Base-by-base conservation (phyloP, 2,329 filamentous ascomycete species). In the Berkeleyomyces rouxiae region DNA sequence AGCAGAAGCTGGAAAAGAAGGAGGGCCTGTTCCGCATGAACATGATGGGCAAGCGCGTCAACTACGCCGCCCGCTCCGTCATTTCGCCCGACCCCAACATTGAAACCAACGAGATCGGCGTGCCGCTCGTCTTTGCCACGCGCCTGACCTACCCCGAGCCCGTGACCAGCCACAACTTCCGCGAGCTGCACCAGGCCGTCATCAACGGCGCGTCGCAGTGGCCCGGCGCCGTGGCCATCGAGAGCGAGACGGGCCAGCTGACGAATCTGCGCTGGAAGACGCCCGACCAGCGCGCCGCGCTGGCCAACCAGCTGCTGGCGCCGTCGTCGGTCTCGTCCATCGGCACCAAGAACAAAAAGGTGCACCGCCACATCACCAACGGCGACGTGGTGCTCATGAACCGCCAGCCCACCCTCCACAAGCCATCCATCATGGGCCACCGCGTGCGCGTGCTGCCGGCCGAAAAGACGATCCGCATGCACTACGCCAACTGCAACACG, bases 21-120 rank as follows among this genome's bases (percentile, higher is more conserved):
- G 95, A 99, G 71, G 93, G 93, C 67, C 79, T 99, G 39, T 99
- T 99, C 78, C 82, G 93, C 69, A 97, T 96, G 78, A 96, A 99
- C 74, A 97, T 99, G 93, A 99, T 99, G 93, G 93, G 93, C 65
- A 99, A 99, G 79, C 90, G 93, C 78, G 93, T 99, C 75, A 97
- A 99, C 73, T 97, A 93, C 72, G 93, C 93, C 59, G 93, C 93
- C 44, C 87, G 93, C 72, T 95, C 88, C 80, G 93, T 99, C 72
- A 99, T 99, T 68, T 97, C 92, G 7, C 93, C 93, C 0, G 93
- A 99, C 71, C 93, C 93, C 2, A 99, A 97, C 70, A 96, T 99
- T 69, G 93, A 99, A 73, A 97, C 93, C 16, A 97, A 96, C 72
- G 93, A 99, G 74, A 97, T 99, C 67, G 93, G 93, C 72, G 92